Evolutionary conservation across 805 yeast genomes (phyloP).

Genomic region (Candida sphagnicola): DNA sequence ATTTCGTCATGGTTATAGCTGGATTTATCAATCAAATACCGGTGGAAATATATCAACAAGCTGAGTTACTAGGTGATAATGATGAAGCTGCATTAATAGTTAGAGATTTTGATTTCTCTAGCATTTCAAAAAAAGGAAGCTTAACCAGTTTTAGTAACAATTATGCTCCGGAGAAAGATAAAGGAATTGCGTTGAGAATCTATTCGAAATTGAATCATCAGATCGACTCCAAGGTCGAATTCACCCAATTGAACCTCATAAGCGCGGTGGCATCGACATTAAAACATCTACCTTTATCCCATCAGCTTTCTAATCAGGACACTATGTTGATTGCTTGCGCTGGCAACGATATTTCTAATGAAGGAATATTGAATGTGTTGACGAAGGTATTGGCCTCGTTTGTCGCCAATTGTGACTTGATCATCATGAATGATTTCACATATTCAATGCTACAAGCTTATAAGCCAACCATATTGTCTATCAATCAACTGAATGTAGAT

Average conservation of each 20-base stretch:
- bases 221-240: constrained; percentile 18
- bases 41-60: constrained; percentile 32
- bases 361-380: constrained; percentile 25
- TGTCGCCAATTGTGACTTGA: constrained; percentile 24
- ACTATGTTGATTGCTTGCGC: constrained; percentile 17
- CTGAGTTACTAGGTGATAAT: constrained; percentile 2
- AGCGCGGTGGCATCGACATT: constrained; percentile 51
- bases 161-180: constrained; percentile 31
- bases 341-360: constrained; percentile 12
- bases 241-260: constrained; percentile 50
- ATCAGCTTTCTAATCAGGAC: constrained; percentile 25
- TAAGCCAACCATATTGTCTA: constrained; percentile 29
- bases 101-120: not conserved
- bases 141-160: constrained; percentile 19
- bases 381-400: constrained; percentile 39
- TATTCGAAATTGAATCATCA: constrained; percentile 12
- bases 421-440: constrained; percentile 11
- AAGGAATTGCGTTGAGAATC: constrained; percentile 31
- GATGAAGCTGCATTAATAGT: constrained; percentile 5
- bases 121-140: not conserved
- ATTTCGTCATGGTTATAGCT: constrained; percentile 38
- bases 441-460: constrained; percentile 10
- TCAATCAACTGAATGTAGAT: constrained; percentile 6
- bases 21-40: constrained; percentile 42
- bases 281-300: constrained; percentile 43